These are phyloP conservation scores for Talaromyces thailandensis DNA, from an alignment of 495 filamentous ascomycete species.

Conservation along the genomic window DNA sequence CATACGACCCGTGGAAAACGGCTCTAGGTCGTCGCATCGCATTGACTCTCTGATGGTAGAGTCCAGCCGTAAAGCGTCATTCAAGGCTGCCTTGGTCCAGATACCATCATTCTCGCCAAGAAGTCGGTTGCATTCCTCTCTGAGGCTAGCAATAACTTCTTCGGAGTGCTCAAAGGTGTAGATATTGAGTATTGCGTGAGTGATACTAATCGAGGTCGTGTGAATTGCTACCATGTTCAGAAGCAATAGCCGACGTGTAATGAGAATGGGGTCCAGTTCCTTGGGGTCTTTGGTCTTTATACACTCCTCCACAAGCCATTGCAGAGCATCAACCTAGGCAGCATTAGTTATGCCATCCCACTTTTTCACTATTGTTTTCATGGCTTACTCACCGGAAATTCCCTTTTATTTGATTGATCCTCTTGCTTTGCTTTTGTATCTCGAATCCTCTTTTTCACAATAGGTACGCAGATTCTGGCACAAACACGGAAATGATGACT, in stretches of 20 bases:
- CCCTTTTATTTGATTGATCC: slow-evolving; percentile 6
- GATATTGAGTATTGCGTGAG: slow-evolving; percentile 28
- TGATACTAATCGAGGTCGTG: slow-evolving; percentile 37
- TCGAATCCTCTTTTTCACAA: slow-evolving; percentile 8
- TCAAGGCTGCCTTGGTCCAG: slow-evolving; percentile 35
- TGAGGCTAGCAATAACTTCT: slow-evolving; percentile 19
- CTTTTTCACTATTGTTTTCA: neutral
- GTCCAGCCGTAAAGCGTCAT: slow-evolving; percentile 14
- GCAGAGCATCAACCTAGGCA: neutral
- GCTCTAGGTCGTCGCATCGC: slow-evolving; percentile 19
- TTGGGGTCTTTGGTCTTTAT: neutral
- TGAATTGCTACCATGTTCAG: slow-evolving; percentile 41
- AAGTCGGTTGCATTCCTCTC: slow-evolving; percentile 23
- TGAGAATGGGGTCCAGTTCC: neutral
- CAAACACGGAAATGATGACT: neutral
- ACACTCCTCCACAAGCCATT: neutral
- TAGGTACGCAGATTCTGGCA: slow-evolving; percentile 4
- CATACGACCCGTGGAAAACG: slow-evolving; percentile 14
- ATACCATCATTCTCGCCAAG: slow-evolving; percentile 18
- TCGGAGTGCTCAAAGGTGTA: slow-evolving; percentile 16
- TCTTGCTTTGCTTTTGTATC: slow-evolving; percentile 12
- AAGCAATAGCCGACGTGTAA: slow-evolving; percentile 22
- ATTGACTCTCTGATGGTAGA: slow-evolving; percentile 26
- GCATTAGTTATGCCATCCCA: neutral
- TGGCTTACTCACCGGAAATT: neutral